phyloP scores from a whole-genome alignment of 2,329 filamentous ascomycete species.

The Cytospora piceicola region DNA sequence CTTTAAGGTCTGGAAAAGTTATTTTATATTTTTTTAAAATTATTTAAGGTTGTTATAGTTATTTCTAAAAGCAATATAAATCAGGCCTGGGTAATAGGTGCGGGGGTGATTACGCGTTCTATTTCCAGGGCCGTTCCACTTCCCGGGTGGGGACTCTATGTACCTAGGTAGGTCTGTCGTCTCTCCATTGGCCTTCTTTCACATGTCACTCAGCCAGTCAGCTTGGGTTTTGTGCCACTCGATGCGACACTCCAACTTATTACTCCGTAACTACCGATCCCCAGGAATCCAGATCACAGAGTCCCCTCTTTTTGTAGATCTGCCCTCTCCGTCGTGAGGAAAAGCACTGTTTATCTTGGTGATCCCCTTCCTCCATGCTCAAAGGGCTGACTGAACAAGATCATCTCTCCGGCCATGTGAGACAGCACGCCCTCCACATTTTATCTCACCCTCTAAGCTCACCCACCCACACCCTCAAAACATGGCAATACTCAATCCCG shows the following conservation, averaged over 20 bases:
- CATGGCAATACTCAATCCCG: constrained; percentile 59
- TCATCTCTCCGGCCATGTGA: constrained; percentile 36
- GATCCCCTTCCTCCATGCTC: not conserved
- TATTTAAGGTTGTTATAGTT: too few species aligned
- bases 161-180: too few species aligned
- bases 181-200: not conserved
- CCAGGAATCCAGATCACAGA: not conserved
- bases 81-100: too few species aligned
- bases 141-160: too few species aligned
- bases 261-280: too few species aligned
- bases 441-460: constrained; percentile 10
- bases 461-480: constrained; percentile 23
- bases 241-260: not conserved
- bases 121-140: too few species aligned
- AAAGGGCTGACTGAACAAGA: not conserved
- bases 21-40: too few species aligned
- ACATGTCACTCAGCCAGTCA: too few species aligned
- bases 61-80: too few species aligned
- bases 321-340: not conserved
- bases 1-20: too few species aligned
- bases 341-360: not conserved
- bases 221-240: too few species aligned
- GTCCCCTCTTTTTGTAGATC: not conserved
- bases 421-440: constrained; percentile 6
- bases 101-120: too few species aligned